These are phyloP conservation scores for Zygoascus sp. DNA, from an alignment of 1,139 yeast species.

Conservation along the genomic window DNA sequence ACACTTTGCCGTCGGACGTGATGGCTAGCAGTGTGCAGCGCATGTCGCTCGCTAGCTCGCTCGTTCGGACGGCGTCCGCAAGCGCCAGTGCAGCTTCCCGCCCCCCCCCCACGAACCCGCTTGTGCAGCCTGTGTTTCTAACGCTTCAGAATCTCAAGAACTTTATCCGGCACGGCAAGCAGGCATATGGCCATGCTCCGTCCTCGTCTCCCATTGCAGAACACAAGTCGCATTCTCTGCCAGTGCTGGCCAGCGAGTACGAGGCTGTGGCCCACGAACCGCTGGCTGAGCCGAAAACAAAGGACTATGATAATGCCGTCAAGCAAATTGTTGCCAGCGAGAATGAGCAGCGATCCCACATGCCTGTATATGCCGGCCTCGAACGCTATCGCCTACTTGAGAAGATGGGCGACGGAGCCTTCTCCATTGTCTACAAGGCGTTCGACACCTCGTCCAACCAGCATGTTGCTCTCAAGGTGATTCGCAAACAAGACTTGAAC, in stretches of 20 bases:
- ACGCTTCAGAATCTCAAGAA: conserved; percentile 56
- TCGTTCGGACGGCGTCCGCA: too few species aligned
- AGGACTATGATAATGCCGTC: conserved; percentile 50
- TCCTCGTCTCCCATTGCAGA: conserved; percentile 36
- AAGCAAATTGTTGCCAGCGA: conserved; percentile 63
- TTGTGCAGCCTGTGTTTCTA: too few species aligned
- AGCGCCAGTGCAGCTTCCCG: too few species aligned
- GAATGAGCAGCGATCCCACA: conserved; percentile 38
- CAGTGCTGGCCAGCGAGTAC: neutral
- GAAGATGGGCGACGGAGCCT: conserved; percentile 68
- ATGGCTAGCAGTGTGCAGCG: too few species aligned
- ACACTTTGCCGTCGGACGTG: neutral
- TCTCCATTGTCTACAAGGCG: conserved; percentile 81
- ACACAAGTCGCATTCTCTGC: neutral
- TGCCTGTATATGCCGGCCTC: conserved; percentile 47
- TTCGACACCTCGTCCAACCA: conserved; percentile 44
- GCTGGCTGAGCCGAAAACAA: conserved; percentile 17
- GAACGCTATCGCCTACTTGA: conserved; percentile 45
- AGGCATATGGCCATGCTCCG: conserved; percentile 42
- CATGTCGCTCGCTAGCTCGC: neutral
- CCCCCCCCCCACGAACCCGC: too few species aligned
- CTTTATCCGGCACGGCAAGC: conserved; percentile 79
- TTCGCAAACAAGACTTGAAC: conserved; percentile 62
- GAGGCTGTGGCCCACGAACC: neutral
- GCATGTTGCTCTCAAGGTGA: conserved; percentile 78